phyloP scores from a whole-genome alignment of 2,329 filamentous ascomycete genomes.

The Aspergillus vadensis region DNA sequence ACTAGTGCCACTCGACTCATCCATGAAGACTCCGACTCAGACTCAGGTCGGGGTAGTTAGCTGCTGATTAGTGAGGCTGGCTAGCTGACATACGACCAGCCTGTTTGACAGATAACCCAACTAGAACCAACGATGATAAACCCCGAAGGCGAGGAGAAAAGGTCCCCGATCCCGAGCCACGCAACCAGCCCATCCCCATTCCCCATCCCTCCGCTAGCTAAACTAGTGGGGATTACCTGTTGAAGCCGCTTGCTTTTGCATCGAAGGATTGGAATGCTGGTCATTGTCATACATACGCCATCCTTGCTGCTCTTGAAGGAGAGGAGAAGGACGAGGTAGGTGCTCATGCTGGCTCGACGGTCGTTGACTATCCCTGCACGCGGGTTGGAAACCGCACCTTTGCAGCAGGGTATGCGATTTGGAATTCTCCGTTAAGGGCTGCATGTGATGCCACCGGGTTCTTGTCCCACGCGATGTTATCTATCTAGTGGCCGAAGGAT shows the following conservation, averaged over 20 bases:
- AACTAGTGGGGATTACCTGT: not conserved
- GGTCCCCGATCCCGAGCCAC: not conserved
- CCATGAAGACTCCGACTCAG: not conserved
- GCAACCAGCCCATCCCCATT: no score
- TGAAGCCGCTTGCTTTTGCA: not conserved
- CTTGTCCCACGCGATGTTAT: not conserved
- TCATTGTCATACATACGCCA: not conserved
- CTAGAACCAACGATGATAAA: not conserved
- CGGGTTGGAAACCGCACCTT: not conserved
- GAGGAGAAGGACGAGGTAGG: not conserved
- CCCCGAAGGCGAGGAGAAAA: not conserved
- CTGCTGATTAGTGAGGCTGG: not conserved
- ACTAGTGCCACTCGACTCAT: not conserved
- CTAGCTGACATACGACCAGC: not conserved
- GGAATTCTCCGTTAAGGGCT: not conserved
- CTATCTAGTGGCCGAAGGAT: not conserved
- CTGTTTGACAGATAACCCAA: not conserved
- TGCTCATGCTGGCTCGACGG: not conserved
- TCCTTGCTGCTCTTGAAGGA: not conserved
- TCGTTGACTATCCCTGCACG: not conserved
- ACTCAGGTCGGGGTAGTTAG: not conserved
- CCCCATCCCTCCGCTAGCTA: not conserved
- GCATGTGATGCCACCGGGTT: not conserved
- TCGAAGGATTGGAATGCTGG: conserved; percentile 2
- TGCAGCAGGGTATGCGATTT: not conserved